Evolutionary conservation across 2,329 filamentous ascomycete genomes (phyloP).

Genomic region (Phaeosphaeriaceae sp.): DNA sequence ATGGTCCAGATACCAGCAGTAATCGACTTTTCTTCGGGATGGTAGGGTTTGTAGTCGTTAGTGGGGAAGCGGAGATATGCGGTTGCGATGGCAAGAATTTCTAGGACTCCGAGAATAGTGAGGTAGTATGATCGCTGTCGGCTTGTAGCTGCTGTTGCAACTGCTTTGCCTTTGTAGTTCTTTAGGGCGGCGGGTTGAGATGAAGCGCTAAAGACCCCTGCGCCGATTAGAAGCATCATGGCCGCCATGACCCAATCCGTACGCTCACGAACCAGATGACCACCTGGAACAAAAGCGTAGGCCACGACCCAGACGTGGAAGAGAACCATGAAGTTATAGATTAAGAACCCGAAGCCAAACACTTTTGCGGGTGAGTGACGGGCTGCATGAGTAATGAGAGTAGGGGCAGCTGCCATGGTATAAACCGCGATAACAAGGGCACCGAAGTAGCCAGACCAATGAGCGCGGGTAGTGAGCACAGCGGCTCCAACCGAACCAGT

Average conservation of each 20-base stretch:
- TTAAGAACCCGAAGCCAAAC: slow-evolving; percentile 86
- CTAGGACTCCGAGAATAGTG: slow-evolving; percentile 75
- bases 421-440: slow-evolving; percentile 78
- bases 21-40: slow-evolving; percentile 82
- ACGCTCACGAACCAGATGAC: slow-evolving; percentile 87
- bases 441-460: slow-evolving; percentile 92
- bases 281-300: slow-evolving; percentile 96
- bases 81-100: slow-evolving; percentile 78
- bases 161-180: slow-evolving; percentile 53
- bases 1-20: slow-evolving; percentile 99
- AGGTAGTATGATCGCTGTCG: slow-evolving; percentile 70
- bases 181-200: slow-evolving; percentile 57
- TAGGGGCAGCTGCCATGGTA: slow-evolving; percentile 77
- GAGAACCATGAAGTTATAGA: slow-evolving; percentile 94
- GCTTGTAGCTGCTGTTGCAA: slow-evolving; percentile 54
- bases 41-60: slow-evolving; percentile 90
- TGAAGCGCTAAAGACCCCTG: slow-evolving; percentile 76
- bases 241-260: slow-evolving; percentile 94
- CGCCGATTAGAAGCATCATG: slow-evolving; percentile 83
- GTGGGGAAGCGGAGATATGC: slow-evolving; percentile 91
- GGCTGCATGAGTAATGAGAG: slow-evolving; percentile 76
- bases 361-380: slow-evolving; percentile 77
- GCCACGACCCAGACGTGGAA: slow-evolving; percentile 99
- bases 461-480: slow-evolving; percentile 74
- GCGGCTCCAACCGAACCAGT: slow-evolving; percentile 80